Conservation (phyloP, 495 filamentous ascomycete species). For the Margaritispora aquatica region DNA sequence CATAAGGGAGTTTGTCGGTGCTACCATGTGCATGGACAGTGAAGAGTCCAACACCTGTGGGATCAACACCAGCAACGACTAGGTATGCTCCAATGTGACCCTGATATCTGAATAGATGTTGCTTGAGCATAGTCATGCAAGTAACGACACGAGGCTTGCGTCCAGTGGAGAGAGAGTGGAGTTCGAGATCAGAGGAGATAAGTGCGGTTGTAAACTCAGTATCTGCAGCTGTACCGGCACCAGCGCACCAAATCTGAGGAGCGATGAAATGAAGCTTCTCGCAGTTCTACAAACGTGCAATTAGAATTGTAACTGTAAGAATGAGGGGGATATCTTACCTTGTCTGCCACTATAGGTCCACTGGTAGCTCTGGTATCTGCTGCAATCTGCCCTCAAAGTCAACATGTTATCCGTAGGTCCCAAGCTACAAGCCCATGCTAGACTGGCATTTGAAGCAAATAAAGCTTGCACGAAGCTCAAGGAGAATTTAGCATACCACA, state of each 20-base stretch:
- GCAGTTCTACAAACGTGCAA: conserved; percentile 63
- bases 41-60: conserved; percentile 92
- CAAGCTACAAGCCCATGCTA: background rate
- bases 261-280: conserved; percentile 99
- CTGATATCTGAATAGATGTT: conserved; percentile 97
- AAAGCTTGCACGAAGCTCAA: background rate
- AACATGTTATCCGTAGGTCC: conserved; percentile 3
- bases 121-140: conserved; percentile 99
- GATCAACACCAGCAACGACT: conserved; percentile 95
- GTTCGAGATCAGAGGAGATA: conserved; percentile 96
- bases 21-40: conserved; percentile 98
- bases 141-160: conserved; percentile 96
- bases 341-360: conserved; percentile 98
- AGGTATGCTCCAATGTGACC: conserved; percentile 98
- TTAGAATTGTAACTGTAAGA: conserved; percentile 4
- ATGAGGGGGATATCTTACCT: conserved; percentile 48
- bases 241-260: conserved; percentile 99
- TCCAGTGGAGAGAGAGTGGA: conserved; percentile 90
- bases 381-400: conserved; percentile 58
- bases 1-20: conserved; percentile 98
- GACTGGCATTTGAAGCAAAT: background rate
- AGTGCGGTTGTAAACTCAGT: conserved; percentile 99
- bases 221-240: conserved; percentile 95
- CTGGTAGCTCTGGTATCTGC: conserved; percentile 97
- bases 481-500: conserved; percentile 52